Conservation (phyloP, 495 filamentous ascomycete species). For the Xylaria sp. region DNA sequence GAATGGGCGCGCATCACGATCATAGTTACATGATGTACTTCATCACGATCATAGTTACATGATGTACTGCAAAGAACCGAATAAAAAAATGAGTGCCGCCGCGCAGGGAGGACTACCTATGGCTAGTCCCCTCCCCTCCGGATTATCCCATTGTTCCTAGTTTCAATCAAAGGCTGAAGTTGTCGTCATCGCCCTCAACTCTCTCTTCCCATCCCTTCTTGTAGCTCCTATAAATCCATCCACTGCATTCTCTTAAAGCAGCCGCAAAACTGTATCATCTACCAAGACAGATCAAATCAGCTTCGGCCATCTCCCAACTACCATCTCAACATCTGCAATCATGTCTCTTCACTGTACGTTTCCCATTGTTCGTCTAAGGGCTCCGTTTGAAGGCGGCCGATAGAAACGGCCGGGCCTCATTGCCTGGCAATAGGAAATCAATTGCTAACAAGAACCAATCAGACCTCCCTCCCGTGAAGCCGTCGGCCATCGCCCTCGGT, state of each 20-base stretch:
- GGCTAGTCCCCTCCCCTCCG: not conserved
- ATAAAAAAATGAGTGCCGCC: not conserved
- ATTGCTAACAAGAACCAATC: slow-evolving; percentile 32
- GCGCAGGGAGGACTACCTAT: not conserved
- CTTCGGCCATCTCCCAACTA: slow-evolving; percentile 16
- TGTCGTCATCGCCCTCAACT: slow-evolving; percentile 28
- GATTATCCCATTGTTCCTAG: slow-evolving; percentile 27
- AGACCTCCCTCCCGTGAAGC: slow-evolving; percentile 97
- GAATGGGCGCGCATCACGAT: slow-evolving; percentile 33
- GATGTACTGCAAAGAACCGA: slow-evolving; percentile 7
- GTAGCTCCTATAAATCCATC: slow-evolving; percentile 27
- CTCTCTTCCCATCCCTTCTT: not conserved
- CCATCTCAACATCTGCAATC: slow-evolving; percentile 39
- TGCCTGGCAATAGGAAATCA: slow-evolving; percentile 12
- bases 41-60: slow-evolving; percentile 31
- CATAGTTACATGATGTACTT: slow-evolving; percentile 25
- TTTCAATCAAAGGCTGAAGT: not conserved
- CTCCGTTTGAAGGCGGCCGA: not conserved
- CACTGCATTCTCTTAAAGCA: slow-evolving; percentile 6
- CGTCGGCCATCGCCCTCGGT: slow-evolving; percentile 94
- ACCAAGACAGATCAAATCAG: slow-evolving; percentile 5
- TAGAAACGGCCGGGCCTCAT: not conserved
- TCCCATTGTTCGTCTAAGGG: not conserved
- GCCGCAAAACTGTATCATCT: slow-evolving; percentile 18
- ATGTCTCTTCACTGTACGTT: slow-evolving; percentile 68